Conservation (phyloP, 345 rosid genomes). For the Arabidopsis arenosa region DNA sequence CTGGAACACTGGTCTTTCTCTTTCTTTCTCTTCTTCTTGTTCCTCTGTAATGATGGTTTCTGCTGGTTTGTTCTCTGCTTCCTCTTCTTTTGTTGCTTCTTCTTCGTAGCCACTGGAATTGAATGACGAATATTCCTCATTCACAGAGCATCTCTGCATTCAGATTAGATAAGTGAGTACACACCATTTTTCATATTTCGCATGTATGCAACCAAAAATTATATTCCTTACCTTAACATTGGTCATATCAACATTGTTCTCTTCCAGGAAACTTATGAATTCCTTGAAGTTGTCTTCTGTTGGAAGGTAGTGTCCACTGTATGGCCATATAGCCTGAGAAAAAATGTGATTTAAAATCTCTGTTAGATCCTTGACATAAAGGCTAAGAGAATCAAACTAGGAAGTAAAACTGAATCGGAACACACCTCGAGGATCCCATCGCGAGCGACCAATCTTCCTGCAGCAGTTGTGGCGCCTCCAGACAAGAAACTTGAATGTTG, state of each 20-base stretch:
- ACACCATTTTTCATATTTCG: constrained; percentile 11
- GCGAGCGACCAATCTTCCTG: constrained; percentile 62
- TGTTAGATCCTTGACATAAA: constrained; percentile 8
- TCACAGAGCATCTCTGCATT: constrained; percentile 58
- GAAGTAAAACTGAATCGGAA: background rate
- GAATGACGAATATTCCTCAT: constrained; percentile 56
- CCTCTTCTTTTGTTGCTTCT: constrained; percentile 38
- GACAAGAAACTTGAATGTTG: constrained; percentile 74
- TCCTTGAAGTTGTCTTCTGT: constrained; percentile 68
- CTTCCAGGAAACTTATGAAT: constrained; percentile 60
- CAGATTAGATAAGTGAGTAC: constrained; percentile 19
- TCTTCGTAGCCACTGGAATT: constrained; percentile 38
- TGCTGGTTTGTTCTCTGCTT: constrained; percentile 18
- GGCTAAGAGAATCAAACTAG: background rate
- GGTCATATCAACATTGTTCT: constrained; percentile 61
- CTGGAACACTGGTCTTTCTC: constrained; percentile 48
- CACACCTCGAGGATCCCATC: constrained; percentile 64
- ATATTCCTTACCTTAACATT: constrained; percentile 57
- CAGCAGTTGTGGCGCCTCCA: constrained; percentile 73
- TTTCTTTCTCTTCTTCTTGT: constrained; percentile 34
- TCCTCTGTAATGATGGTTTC: constrained; percentile 22
- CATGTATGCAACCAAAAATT: background rate
- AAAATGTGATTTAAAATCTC: background rate
- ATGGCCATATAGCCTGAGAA: constrained; percentile 67
- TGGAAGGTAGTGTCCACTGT: constrained; percentile 77